Evolutionary conservation across 176 grass and related monocot genomes (phyloP).

Genomic region (Musa beccarii): DNA sequence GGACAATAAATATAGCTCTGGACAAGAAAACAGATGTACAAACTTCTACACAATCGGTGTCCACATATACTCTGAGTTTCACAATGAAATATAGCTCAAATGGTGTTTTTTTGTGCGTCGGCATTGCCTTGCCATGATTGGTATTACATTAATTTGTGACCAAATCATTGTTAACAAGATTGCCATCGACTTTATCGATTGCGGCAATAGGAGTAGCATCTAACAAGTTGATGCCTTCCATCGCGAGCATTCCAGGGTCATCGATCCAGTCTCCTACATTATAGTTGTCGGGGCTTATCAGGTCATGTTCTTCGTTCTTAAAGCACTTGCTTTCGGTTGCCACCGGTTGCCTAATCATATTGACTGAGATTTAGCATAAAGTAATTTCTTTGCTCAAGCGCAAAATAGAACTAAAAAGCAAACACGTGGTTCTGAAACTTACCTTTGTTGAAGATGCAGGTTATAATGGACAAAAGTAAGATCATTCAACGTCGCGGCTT

Average conservation of each 20-base stretch:
- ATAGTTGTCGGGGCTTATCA: not conserved
- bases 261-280: constrained; percentile 19
- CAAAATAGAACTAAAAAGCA: not conserved
- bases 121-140: not conserved
- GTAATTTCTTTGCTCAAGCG: not conserved
- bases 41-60: not conserved
- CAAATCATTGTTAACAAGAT: not conserved
- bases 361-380: not conserved
- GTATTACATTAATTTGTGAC: not conserved
- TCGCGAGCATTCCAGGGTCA: constrained; percentile 1
- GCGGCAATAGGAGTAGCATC: not conserved
- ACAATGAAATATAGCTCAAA: not conserved
- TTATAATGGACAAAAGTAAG: constrained; percentile 20
- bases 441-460: constrained; percentile 20
- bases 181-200: not conserved
- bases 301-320: constrained; percentile 1
- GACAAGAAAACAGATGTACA: not conserved
- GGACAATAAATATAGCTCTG: too few species aligned
- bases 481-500: constrained; percentile 18
- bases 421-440: not conserved
- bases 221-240: not conserved
- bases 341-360: not conserved
- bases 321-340: not conserved
- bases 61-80: not conserved
- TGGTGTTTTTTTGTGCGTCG: not conserved